Base-by-base conservation (phyloP, 371 early-diverging fungal genomes). In the Actinomortierella wolfii region DNA sequence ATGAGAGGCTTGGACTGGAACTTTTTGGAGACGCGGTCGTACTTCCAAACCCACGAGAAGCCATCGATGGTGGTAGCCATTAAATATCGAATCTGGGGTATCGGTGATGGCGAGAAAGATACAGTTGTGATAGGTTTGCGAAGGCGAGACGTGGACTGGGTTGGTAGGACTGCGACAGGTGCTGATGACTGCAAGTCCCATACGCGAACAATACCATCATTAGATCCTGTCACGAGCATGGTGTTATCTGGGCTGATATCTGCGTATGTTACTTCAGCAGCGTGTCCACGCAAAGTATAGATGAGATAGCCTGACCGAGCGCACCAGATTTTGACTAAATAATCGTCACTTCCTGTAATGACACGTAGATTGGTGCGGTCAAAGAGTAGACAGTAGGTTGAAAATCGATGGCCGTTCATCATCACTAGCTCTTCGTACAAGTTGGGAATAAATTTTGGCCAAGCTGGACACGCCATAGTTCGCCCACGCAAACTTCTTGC, bases 281-380 rank as follows among this genome's bases (percentile, higher is more conserved):
- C 81, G 59, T 95, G 96, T 7, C 94, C 94, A 44, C 94, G 82
- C 14, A 96, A 79, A 0, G 95, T 90, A 57, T 92, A 82, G 18
- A 96, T 83, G 9, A 95, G 80, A 60, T 86, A 85, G 13, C 95
- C 96, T 1, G 91, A 88, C 6, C 85, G 78, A 9, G 92, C 85
- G 67, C 92, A 90, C 95, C 95, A 96, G 11, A 94, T 81, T 59
- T 94, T 95, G 61, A 94, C 88, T 20, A 95, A 75, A 39, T 83
- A 87, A 67, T 96, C 96, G 66, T 96, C 96, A 69, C 93, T 90
- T 41, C 90, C 87, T 1, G 94, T 94, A 54, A 93, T 85, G 49
- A 92, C 80, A 11, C 92, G 80, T 45, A 78, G 70, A 28, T 90
- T 85, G 0, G 92, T 88, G 49, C 84, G 79, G 70, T 94, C 94